Percentiles rank a stretch among this genome's conserved stretches.
phyloP scores from a whole-genome alignment of 169 alveolate genomes.

The Plasmodium chabaudi region DNA sequence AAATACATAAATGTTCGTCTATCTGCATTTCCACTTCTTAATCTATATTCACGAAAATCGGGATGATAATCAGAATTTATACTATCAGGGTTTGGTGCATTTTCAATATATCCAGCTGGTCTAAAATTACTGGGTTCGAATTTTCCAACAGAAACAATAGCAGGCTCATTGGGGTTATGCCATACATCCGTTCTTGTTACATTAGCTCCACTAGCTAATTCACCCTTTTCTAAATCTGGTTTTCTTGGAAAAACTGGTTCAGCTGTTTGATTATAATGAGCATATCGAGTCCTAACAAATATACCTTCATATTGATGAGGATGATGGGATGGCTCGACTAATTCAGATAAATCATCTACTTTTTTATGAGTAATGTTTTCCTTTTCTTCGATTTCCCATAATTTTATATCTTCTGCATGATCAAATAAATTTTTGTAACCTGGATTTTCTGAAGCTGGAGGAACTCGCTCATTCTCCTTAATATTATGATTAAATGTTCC shows the following conservation, averaged over 20 bases:
- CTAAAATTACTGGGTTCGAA: constrained; percentile 90
- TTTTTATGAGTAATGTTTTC: constrained; percentile 76
- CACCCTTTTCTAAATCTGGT: constrained; percentile 89
- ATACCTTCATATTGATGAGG: constrained; percentile 87
- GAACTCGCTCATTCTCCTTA: constrained; percentile 80
- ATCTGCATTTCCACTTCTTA: constrained; percentile 87
- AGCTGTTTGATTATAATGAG: constrained; percentile 89
- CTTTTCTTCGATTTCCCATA: constrained; percentile 86
- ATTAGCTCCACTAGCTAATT: constrained; percentile 90
- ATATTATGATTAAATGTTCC: constrained; percentile 80
- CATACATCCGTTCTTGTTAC: constrained; percentile 91
- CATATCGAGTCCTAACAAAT: constrained; percentile 83
- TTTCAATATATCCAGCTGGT: constrained; percentile 90
- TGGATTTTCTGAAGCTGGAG: constrained; percentile 90
- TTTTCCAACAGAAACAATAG: constrained; percentile 88
- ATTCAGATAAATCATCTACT: constrained; percentile 78
- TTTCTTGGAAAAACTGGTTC: constrained; percentile 91
- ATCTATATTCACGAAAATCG: constrained; percentile 89
- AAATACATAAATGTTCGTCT: constrained; percentile 88
- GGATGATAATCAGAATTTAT: constrained; percentile 87
- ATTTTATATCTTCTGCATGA: constrained; percentile 88
- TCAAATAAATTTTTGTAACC: constrained; percentile 88
- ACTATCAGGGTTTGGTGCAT: constrained; percentile 89
- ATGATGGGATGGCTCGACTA: constrained; percentile 86
- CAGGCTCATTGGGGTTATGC: constrained; percentile 90